Evolutionary conservation across 2,329 filamentous ascomycete genomes (phyloP), one percentile per base, ranked within the genome.

Genomic region (Curvularia hawaiiensis): DNA sequence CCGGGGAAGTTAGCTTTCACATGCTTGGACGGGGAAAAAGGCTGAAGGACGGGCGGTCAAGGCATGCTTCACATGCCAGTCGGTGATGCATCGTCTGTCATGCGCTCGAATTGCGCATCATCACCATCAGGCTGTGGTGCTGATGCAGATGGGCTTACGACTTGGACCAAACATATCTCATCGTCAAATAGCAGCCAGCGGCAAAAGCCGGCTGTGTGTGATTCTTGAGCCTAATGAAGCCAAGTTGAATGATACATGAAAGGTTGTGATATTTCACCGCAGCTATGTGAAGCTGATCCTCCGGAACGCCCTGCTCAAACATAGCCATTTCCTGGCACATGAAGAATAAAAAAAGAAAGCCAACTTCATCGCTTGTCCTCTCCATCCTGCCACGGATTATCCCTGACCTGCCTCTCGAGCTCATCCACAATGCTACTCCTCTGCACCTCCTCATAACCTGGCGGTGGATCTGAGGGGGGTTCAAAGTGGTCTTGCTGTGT

Each of bases 361-460:
- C 31, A n/a, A 50, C 35, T 46, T 67, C 61, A 56, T 66, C 60
- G 53, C 45, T 55, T 58, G 28, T 49, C 35, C 43, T 58, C 51
- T 47, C 57, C 60, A 39, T 57, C 62, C 38, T 50, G 62, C 64
- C 59, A 59, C 16, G 60, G 54, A 18, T 64, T 62, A 16, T 58
- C 47, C 58, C 76, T 71, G 56, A 78, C 62, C 59, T 76, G 70
- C 61, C 78, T 69, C 71, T 94, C 90, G 43, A 91, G 82, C 65
- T 90, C 90, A 60, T 90, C 85, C 45, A 89, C 88, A 63, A 93
- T 83, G 59, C 89, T 90, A 65, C 91, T 86, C 72, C 92, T 87
- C 76, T 97, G 94, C 28, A 91, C 90, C 75, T 97, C 92, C 69
- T 97, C 92, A 72, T 98, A 98, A 35, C 88, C 90, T 49, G 94